Evolutionary conservation across 352 stramenopile genomes (phyloP).

Genomic region (Lagenidium sp.): DNA sequence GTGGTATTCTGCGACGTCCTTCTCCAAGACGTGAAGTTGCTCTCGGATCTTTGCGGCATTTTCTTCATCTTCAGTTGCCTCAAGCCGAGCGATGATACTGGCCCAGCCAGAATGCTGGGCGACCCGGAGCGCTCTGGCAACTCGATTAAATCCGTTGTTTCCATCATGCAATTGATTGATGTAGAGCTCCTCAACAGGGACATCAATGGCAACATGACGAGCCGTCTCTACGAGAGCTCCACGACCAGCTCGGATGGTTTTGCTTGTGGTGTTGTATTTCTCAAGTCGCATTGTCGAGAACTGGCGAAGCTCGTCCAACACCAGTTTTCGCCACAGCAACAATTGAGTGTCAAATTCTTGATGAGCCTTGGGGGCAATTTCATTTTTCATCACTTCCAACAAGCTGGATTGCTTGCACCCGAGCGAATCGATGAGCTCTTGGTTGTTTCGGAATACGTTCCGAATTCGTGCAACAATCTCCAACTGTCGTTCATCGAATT

Average conservation of each 20-base stretch:
- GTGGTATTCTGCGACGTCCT: constrained; percentile 14
- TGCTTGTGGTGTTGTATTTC: too few species aligned
- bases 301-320: constrained; percentile 19
- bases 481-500: constrained; percentile 28
- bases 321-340: constrained; percentile 5
- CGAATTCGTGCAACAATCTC: constrained; percentile 25
- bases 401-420: constrained; percentile 16
- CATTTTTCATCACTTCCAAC: constrained; percentile 3
- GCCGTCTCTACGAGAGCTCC: background rate
- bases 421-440: constrained; percentile 13
- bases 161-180: constrained; percentile 20
- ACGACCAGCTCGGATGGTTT: too few species aligned
- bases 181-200: constrained; percentile 26
- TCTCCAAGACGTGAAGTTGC: constrained; percentile 7
- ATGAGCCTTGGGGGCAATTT: constrained; percentile 2
- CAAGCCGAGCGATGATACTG: constrained; percentile 10
- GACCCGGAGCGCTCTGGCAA: constrained; percentile 12
- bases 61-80: background rate
- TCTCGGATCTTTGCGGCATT: background rate
- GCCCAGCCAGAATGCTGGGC: constrained; percentile 17
- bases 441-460: constrained; percentile 18
- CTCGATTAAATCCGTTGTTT: constrained; percentile 7
- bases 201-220: background rate
- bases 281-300: too few species aligned
- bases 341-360: constrained; percentile 6